Evolutionary conservation across 805 yeast genomes (phyloP), one percentile per base, ranked within the genome.

Genomic region (Metschnikowia henanensis): DNA sequence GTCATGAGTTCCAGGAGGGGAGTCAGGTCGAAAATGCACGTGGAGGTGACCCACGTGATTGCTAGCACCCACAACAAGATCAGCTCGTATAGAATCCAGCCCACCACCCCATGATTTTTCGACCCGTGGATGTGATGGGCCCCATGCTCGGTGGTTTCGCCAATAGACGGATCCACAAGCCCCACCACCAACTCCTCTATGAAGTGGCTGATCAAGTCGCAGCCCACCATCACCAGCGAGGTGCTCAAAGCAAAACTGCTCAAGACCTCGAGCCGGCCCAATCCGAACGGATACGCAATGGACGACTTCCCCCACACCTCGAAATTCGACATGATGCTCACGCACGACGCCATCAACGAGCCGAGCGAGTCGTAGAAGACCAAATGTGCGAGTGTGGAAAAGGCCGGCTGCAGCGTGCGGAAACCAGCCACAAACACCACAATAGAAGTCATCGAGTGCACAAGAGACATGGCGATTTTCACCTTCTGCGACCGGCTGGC

Each of bases 261-360:
- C 15, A 92, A 66, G 0, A 92, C 95, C 58, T 92, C 97, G 13
- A 87, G 74, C 46, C 99, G 73, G n/a, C 95, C 95, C 20, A 92
- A 69, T 0, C 98, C 99, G 70, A 92, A 92, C 0, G 99, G 99
- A 51, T 81, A 86, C 12, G 83, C 81, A 25, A 94, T 71, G 1
- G 96, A 86, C 6, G 91, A 79, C 44, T 78, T 80, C 51, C 79
- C 81, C 97, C 98, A 94, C 5, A 86, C 95, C 51, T 88, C 95
- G 64, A 92, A 92, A 59, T 91, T 94, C n/a, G 88, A 77, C 78
- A 92, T 77, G 10, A 89, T 75, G 46, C 84, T 89, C 6, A 89
- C 96, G 15, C 77, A 63, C 0, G 86, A 84, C 2, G 84, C 74
- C 13, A 85, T 72, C 1, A 83, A 56, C 31, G 89, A 84, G 1